Conservation (phyloP, 441 rosid species). For the Adansonia rubrostipa region DNA sequence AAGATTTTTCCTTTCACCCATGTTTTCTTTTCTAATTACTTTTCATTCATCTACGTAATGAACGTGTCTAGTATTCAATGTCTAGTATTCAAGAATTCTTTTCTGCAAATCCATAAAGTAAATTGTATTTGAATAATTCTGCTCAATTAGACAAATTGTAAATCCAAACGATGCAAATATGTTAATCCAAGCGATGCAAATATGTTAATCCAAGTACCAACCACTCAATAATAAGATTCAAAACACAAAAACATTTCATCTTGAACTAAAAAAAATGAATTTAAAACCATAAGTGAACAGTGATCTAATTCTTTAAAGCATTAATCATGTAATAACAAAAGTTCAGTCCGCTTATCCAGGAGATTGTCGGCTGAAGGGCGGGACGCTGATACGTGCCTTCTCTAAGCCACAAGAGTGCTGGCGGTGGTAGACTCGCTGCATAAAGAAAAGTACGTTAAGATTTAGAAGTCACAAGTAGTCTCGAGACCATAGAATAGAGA, state of each 20-base stretch:
- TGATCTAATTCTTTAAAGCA: not conserved
- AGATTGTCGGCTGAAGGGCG: not conserved
- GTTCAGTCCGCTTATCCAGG: not conserved
- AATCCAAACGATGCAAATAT: too few species aligned
- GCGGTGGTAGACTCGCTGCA: conserved; percentile 63
- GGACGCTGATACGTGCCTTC: not conserved
- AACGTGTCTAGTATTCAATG: too few species aligned
- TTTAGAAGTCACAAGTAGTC: not conserved
- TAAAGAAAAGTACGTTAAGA: not conserved
- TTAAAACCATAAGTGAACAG: conserved; percentile 4
- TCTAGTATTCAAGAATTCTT: too few species aligned
- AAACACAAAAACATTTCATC: not conserved
- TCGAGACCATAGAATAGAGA: not conserved
- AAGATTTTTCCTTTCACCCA: too few species aligned
- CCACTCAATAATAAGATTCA: not conserved
- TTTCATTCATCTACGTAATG: too few species aligned
- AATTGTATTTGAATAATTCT: too few species aligned
- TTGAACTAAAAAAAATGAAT: not conserved
- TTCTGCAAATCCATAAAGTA: too few species aligned
- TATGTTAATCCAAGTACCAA: not conserved
- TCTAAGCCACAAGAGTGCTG: conserved; percentile 60
- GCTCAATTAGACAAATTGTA: too few species aligned
- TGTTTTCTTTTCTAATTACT: too few species aligned
- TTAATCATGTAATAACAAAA: conserved; percentile 2
- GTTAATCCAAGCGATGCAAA: too few species aligned